Evolutionary conservation across 768 basidiomycete species (phyloP).

Genomic region (Mycena chlorophos): DNA sequence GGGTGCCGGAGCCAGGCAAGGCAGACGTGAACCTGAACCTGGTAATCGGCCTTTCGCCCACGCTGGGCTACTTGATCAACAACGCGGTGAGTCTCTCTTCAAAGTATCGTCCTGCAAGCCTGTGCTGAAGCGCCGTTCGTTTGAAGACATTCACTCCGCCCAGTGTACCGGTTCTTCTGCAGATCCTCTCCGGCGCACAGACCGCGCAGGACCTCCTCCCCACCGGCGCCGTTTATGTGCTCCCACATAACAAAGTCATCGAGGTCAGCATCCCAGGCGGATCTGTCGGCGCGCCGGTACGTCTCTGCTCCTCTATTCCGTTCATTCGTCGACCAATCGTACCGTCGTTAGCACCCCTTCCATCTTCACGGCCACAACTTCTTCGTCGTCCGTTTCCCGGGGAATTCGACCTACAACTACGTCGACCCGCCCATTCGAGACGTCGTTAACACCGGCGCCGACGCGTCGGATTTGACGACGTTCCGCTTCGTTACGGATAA

Average conservation of each 20-base stretch:
- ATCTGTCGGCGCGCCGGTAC: constrained; percentile 25
- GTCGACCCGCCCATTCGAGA: constrained; percentile 50
- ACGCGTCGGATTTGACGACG: constrained; percentile 28
- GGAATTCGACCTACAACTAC: constrained; percentile 31
- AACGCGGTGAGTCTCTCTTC: no score
- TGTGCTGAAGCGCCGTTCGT: no score
- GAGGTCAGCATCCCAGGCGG: constrained; percentile 33
- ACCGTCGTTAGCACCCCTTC: constrained; percentile 30
- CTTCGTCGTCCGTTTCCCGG: constrained; percentile 31
- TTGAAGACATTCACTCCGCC: constrained; percentile 24
- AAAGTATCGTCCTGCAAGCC: no score
- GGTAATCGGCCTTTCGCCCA: constrained; percentile 10
- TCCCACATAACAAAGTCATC: constrained; percentile 36
- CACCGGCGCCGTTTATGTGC: constrained; percentile 30
- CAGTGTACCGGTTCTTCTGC: constrained; percentile 34
- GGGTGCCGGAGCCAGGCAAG: constrained; percentile 34
- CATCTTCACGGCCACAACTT: constrained; percentile 39
- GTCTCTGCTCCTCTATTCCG: no score
- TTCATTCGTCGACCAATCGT: not conserved
- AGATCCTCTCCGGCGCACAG: constrained; percentile 36
- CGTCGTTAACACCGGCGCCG: constrained; percentile 33
- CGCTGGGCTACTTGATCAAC: no score
- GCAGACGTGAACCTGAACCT: constrained; percentile 39
- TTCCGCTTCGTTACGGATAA: constrained; percentile 54
- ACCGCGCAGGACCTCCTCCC: constrained; percentile 31